phyloP scores from a whole-genome alignment of 208 protist genomes.

The Acanthamoeba castellanii region DNA sequence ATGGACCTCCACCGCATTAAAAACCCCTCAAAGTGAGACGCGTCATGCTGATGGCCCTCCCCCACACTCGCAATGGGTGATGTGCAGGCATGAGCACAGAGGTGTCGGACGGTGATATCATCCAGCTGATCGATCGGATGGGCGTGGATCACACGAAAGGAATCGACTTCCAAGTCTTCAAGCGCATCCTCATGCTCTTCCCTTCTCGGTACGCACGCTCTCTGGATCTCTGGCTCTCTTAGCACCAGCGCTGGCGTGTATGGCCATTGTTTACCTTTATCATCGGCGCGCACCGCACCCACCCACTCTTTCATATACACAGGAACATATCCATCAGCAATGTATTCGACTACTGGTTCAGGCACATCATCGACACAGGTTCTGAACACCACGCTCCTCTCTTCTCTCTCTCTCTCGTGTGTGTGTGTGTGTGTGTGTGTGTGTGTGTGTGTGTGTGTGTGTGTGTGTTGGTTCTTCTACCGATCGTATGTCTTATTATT shows the following conservation, averaged over 20 bases:
- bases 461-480: too few relatives aligned
- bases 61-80: neutral
- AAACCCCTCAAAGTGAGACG: neutral
- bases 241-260: neutral
- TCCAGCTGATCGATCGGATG: conserved; percentile 54
- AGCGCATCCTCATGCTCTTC: conserved; percentile 67
- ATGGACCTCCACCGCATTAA: neutral
- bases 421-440: neutral
- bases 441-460: too few relatives aligned
- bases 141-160: conserved; percentile 20
- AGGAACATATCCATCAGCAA: neutral
- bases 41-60: neutral
- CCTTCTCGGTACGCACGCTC: neutral
- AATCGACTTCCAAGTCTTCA: conserved; percentile 63
- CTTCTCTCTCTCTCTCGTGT: neutral
- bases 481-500: neutral
- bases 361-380: conserved; percentile 38
- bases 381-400: neutral
- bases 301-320: too few relatives aligned
- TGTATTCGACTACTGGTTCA: conserved; percentile 71
- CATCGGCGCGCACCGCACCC: neutral
- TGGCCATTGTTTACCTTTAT: neutral
- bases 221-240: neutral
- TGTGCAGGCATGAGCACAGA: neutral
- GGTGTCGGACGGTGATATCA: conserved; percentile 63